Evolutionary conservation across 2,329 filamentous ascomycete genomes (phyloP).

Genomic region (Thielaviopsis euricoi): DNA sequence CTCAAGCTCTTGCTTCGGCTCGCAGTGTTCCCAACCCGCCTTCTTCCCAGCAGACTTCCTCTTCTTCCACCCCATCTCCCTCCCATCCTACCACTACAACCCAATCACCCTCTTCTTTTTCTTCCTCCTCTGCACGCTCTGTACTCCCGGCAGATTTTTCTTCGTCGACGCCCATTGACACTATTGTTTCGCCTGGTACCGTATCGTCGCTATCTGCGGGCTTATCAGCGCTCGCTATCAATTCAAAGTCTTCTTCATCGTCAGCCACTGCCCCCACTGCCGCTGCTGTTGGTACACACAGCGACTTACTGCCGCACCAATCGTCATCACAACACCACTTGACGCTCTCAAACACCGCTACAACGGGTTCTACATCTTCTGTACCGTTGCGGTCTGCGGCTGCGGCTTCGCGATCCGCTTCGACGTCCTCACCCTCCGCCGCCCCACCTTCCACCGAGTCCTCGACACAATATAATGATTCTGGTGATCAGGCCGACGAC

Average conservation of each 20-base stretch:
- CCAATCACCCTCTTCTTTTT: conserved; percentile 3
- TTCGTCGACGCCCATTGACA: not conserved
- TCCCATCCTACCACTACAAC: not conserved
- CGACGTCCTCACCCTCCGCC: not conserved
- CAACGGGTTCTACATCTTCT: conserved; percentile 7
- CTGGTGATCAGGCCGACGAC: conserved; percentile 6
- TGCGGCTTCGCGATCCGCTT: not conserved
- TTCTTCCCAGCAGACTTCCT: conserved; percentile 11
- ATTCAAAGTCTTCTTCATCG: not conserved
- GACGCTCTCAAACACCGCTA: conserved; percentile 1
- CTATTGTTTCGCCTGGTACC: not conserved
- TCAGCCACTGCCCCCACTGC: not conserved
- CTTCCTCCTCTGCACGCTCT: not conserved
- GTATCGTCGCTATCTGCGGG: not conserved
- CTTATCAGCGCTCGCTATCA: not conserved
- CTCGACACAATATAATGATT: conserved; percentile 8
- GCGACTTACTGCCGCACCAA: not conserved
- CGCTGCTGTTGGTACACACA: not conserved
- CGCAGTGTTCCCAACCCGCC: conserved; percentile 28
- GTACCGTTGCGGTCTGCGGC: conserved; percentile 1
- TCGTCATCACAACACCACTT: not conserved
- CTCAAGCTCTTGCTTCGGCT: conserved; percentile 41
- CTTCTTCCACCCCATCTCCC: conserved; percentile 6
- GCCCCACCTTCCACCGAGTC: not conserved
- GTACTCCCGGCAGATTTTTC: not conserved